These are phyloP conservation scores for Coriaria nepalensis DNA, from an alignment of 306 rosid genomes.

Conservation along the genomic window DNA sequence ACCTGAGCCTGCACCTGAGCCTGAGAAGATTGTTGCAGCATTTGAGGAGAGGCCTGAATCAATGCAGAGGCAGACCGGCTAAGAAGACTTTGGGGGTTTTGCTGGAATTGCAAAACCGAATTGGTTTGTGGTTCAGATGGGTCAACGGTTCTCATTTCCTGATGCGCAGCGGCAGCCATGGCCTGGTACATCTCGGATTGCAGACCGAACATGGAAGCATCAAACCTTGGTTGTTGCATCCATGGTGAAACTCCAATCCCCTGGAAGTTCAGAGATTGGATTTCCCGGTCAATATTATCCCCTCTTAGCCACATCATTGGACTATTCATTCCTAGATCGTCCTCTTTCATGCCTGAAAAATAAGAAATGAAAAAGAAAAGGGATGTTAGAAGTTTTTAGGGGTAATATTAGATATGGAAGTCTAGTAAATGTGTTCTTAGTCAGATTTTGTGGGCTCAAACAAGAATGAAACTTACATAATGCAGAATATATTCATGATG, in stretches of 20 bases:
- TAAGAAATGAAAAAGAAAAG: constrained; percentile 3
- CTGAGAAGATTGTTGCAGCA: constrained; percentile 43
- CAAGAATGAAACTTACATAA: background rate
- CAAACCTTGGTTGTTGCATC: constrained; percentile 75
- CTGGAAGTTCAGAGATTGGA: constrained; percentile 61
- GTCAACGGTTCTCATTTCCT: constrained; percentile 68
- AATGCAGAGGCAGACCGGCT: constrained; percentile 43
- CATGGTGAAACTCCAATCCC: constrained; percentile 80
- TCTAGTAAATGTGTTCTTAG: too few species aligned
- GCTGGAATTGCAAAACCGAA: constrained; percentile 76
- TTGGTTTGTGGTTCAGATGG: constrained; percentile 52
- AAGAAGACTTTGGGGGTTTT: constrained; percentile 39
- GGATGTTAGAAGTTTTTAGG: too few species aligned
- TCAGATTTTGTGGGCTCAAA: constrained; percentile 1
- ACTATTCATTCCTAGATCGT: constrained; percentile 61
- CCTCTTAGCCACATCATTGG: constrained; percentile 75
- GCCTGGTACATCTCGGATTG: constrained; percentile 84
- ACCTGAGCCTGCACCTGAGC: too few species aligned
- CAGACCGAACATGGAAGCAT: constrained; percentile 63
- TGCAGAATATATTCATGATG: too few species aligned
- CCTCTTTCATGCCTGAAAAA: constrained; percentile 72
- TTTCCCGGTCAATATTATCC: constrained; percentile 60
- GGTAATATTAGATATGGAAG: too few species aligned
- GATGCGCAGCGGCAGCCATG: constrained; percentile 85
- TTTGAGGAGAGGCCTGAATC: constrained; percentile 44